Percentiles rank a stretch among this genome's conserved stretches.
phyloP scores from a whole-genome alignment of 441 rosid genomes.

The Adansonia grandidieri region DNA sequence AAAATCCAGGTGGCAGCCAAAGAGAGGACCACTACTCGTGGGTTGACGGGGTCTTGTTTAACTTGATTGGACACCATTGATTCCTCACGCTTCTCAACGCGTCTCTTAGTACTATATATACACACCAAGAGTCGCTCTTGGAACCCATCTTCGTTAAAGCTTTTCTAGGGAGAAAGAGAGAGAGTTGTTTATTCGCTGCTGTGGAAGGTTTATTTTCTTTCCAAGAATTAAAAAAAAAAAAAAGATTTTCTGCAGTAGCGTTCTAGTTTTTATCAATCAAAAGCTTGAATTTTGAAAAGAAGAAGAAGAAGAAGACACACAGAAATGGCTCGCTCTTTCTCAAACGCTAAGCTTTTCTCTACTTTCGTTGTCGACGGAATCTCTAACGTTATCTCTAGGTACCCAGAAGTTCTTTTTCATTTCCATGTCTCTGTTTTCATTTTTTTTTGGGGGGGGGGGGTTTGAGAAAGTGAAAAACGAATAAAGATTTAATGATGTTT shows the following conservation, averaged over 20 bases:
- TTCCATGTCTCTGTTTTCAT: neutral
- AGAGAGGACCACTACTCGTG: neutral
- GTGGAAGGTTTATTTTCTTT: conserved; percentile 5
- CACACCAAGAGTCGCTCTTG: conserved; percentile 16
- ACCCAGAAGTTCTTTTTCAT: neutral
- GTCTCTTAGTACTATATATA: conserved; percentile 35
- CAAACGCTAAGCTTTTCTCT: conserved; percentile 61
- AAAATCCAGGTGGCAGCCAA: conserved; percentile 26
- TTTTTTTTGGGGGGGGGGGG: neutral
- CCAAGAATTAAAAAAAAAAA: neutral
- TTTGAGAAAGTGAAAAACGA: neutral
- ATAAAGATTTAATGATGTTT: neutral
- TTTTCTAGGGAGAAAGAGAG: neutral
- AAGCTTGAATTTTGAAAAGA: neutral
- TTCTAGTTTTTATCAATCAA: neutral
- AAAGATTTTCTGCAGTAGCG: conserved; percentile 31
- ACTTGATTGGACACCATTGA: neutral
- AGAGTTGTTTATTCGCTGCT: conserved; percentile 26
- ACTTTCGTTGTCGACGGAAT: conserved; percentile 42
- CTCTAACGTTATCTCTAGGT: conserved; percentile 57
- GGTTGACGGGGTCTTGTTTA: conserved; percentile 33
- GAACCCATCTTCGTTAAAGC: neutral
- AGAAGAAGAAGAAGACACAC: neutral
- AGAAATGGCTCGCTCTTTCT: conserved; percentile 76
- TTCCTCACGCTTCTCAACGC: neutral